These are phyloP conservation scores for Chytriomyces sp. DNA, from an alignment of 192 early-diverging fungal species.

Conservation along the genomic window DNA sequence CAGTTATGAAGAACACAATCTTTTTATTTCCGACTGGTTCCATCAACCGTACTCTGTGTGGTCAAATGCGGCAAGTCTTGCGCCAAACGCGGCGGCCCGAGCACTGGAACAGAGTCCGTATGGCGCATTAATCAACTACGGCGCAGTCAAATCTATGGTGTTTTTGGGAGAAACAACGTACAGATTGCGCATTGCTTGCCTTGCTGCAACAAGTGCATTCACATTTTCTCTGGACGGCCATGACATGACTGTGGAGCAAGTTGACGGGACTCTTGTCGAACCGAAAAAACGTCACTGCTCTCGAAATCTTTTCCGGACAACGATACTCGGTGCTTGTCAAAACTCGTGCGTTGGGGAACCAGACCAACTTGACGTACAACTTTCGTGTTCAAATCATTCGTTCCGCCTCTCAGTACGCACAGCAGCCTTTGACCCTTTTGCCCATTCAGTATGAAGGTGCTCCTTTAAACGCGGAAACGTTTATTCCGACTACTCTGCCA, in stretches of 20 bases:
- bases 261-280: slow-evolving; percentile 8
- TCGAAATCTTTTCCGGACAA: slow-evolving; percentile 22
- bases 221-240: not conserved
- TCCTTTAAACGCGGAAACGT: not conserved
- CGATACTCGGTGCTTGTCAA: slow-evolving; percentile 16
- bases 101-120: too few species aligned
- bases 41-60: too few species aligned
- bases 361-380: not conserved
- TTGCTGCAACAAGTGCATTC: not conserved
- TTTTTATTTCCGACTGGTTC: too few species aligned
- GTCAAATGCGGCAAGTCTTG: too few species aligned
- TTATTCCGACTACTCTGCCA: not conserved
- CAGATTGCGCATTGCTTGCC: not conserved
- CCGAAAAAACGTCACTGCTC: not conserved
- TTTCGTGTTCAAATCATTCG: not conserved
- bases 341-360: not conserved
- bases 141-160: too few species aligned
- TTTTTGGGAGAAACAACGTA: not conserved
- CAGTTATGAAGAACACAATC: too few species aligned
- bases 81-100: too few species aligned
- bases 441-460: not conserved
- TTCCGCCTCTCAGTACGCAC: too few species aligned
- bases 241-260: slow-evolving; percentile 7
- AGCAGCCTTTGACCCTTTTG: too few species aligned
- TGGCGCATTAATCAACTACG: too few species aligned